Conservation (phyloP, 2,329 filamentous ascomycete species). For the Fusarium chlamydosporum region DNA sequence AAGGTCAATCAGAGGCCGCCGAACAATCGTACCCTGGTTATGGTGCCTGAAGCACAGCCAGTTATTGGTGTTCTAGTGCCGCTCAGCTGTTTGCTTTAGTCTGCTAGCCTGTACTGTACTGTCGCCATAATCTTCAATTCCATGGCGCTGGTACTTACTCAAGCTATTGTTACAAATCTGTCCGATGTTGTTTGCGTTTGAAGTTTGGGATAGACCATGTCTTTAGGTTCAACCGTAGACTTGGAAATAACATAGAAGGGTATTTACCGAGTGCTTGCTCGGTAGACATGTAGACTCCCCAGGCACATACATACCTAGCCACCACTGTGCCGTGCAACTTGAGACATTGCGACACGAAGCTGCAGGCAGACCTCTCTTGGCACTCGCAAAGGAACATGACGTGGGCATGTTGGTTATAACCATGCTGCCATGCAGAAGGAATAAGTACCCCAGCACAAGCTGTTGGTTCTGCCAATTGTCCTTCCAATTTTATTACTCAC, state of each 20-base stretch:
- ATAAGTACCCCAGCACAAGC: conserved; percentile 7
- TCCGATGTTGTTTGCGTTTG: not conserved
- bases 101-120: no score
- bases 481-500: not conserved
- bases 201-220: fast-evolving
- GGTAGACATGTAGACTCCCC: not conserved
- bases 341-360: not conserved
- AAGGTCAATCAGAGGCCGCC: conserved; percentile 5
- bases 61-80: not conserved
- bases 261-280: no score
- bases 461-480: conserved; percentile 1
- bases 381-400: not conserved
- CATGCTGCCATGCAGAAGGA: not conserved
- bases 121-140: not conserved
- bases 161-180: not conserved
- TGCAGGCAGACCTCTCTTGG: not conserved
- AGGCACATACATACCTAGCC: not conserved
- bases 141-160: not conserved
- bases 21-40: not conserved
- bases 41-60: conserved; percentile 7
- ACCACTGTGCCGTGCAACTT: not conserved
- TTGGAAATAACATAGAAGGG: not conserved
- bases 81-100: not conserved
- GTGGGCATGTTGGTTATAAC: conserved; percentile 1
- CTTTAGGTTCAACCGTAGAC: not conserved